Evolutionary conservation across 805 yeast species (phyloP).

Genomic region (Candida sonorensis): DNA sequence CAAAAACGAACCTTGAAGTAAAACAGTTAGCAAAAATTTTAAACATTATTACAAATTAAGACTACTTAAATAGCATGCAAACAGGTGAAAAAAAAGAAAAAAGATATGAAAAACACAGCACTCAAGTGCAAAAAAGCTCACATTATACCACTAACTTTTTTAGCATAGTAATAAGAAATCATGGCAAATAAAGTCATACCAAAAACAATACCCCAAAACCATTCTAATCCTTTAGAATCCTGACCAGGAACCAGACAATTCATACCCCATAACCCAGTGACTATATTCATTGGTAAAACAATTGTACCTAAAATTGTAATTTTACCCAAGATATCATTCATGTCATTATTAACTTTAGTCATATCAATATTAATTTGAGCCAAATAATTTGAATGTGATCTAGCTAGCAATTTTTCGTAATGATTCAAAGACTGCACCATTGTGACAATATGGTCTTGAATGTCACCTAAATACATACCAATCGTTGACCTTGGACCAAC

Average conservation of each 20-base stretch:
- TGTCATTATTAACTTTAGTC: constrained; percentile 95
- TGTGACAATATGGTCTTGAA: constrained; percentile 93
- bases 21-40: no score
- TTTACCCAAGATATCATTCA: constrained; percentile 92
- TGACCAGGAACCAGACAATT: constrained; percentile 97
- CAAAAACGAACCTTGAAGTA: no score
- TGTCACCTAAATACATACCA: constrained; percentile 92
- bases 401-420: constrained; percentile 85
- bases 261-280: constrained; percentile 99
- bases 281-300: constrained; percentile 88
- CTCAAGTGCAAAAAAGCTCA: no score
- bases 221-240: constrained; percentile 45
- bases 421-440: constrained; percentile 95
- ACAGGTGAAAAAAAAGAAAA: no score
- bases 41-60: no score
- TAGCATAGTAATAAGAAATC: constrained; percentile 42
- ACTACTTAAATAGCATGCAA: no score
- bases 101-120: no score
- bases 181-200: constrained; percentile 43
- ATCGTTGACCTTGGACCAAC: constrained; percentile 78
- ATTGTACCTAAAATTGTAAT: constrained; percentile 92
- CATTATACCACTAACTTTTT: constrained; percentile 30
- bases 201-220: constrained; percentile 54
- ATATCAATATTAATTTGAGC: constrained; percentile 97
- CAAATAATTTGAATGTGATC: constrained; percentile 93